Evolutionary conservation across 116 monocot genomes (phyloP).

Genomic region (Cymodocea nodosa): DNA sequence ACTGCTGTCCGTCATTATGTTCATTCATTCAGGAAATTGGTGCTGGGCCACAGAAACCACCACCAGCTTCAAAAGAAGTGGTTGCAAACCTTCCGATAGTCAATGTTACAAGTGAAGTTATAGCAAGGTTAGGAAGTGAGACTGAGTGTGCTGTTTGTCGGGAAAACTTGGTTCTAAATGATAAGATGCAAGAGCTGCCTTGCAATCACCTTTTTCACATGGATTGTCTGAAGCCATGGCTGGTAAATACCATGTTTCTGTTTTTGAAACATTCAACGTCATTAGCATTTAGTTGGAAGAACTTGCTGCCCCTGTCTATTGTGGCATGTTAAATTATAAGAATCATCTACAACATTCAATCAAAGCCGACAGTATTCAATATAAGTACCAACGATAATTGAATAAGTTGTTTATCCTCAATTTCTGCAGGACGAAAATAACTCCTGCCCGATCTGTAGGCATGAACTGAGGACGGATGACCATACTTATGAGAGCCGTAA

Average conservation of each 20-base stretch:
- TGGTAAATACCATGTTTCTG: constrained; percentile 36
- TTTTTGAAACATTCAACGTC: background rate
- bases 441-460: constrained; percentile 86
- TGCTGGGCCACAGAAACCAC: constrained; percentile 49
- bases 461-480: constrained; percentile 85
- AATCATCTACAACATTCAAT: too few relatives aligned
- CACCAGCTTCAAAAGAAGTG: constrained; percentile 91
- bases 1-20: background rate
- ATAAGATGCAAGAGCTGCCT: constrained; percentile 95
- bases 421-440: constrained; percentile 76
- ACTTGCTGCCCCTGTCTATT: background rate
- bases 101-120: constrained; percentile 54
- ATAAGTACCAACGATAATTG: too few relatives aligned
- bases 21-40: constrained; percentile 43
- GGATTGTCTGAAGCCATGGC: constrained; percentile 93
- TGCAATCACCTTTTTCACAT: constrained; percentile 98
- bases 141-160: constrained; percentile 85
- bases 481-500: constrained; percentile 96
- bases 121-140: constrained; percentile 56
- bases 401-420: background rate
- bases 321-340: too few relatives aligned
- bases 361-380: too few relatives aligned
- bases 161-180: constrained; percentile 65
- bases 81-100: constrained; percentile 79
- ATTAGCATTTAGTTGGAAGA: background rate